Evolutionary conservation across 768 basidiomycete genomes (phyloP), one percentile per base, ranked within the genome.

Genomic region (Dioszegia crocea): DNA sequence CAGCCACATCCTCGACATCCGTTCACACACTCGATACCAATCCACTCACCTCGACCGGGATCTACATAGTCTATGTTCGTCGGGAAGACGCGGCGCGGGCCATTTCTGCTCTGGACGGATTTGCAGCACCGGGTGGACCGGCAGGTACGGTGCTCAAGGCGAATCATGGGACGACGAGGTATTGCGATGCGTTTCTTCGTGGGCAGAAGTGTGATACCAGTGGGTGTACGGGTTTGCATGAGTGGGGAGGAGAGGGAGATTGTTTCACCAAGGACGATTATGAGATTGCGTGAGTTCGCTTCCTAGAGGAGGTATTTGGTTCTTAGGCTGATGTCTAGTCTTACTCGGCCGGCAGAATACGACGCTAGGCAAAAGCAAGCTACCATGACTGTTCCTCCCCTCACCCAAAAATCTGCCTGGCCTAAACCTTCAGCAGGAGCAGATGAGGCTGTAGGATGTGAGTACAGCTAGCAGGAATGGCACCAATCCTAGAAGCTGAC

Each of bases 231-330:
- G 88, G 89, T 75, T 79, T 93, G 43, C 96, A 99, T 74, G 96
- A 98, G 76, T 96, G 91, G 90, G 96, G 93, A 31, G 96, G 97
- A 61, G 94, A 98, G 78, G 88, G 91, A 56, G 96, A 99, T 76
- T 93, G 90, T 70, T 93, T 96, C 74, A 92, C 93, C 0, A 93
- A 93, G 78, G 92, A 97, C 75, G 94, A 98, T 77, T 80, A 94
- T 58, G 88, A 91, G 24, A 94, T 92, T 0, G 78, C 93, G 91
- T 94, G 73, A 46, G 84, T 82, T 2, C 16, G 11, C 8, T 9
- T n/a, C 4, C 16, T 21, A 23, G 14, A 29, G n/a, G 26, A 6
- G 48, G 29, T 11, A 27, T 21, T 36, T 26, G 29, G 24, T 12
- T n/a, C n/a, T n/a, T n/a, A 21, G 24, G 53, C 59, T 61, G 26